Percentiles rank a stretch among this genome's conserved stretches.
Evolutionary conservation across 1,284 basidiomycete species (phyloP).

Genomic region (Marasmius tenuissimus): DNA sequence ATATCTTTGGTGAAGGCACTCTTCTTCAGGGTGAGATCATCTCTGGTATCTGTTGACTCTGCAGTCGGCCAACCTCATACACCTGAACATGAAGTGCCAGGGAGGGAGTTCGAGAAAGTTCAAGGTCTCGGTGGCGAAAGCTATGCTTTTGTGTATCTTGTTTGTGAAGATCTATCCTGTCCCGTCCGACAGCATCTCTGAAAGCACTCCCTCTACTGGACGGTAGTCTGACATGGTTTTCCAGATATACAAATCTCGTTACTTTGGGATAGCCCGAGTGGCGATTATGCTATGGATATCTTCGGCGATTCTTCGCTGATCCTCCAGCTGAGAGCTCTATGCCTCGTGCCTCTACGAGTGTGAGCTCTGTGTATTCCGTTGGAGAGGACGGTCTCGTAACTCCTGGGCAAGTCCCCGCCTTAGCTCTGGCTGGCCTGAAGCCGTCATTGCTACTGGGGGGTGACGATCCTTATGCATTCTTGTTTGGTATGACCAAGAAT

Average conservation of each 20-base stretch:
- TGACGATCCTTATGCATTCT: conserved; percentile 32
- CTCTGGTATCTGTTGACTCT: conserved; percentile 41
- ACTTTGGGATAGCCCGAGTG: conserved; percentile 61
- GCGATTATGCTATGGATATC: conserved; percentile 39
- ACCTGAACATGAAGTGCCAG: conserved; percentile 45
- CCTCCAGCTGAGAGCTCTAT: conserved; percentile 29
- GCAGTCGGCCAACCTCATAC: conserved; percentile 23
- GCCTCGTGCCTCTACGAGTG: conserved; percentile 58
- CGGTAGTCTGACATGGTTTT: conserved; percentile 40
- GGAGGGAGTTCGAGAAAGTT: conserved; percentile 79
- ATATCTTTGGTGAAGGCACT: conserved; percentile 67
- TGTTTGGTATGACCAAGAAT: conserved; percentile 23
- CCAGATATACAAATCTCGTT: conserved; percentile 70
- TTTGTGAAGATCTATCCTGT: conserved; percentile 78
- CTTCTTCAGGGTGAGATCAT: conserved; percentile 64
- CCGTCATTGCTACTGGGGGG: conserved; percentile 43
- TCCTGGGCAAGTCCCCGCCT: conserved; percentile 55
- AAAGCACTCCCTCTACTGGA: conserved; percentile 58
- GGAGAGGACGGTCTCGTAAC: conserved; percentile 65
- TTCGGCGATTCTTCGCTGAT: conserved; percentile 47
- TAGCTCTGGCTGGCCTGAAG: conserved; percentile 62
- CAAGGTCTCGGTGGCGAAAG: conserved; percentile 84
- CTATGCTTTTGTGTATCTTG: conserved; percentile 93
- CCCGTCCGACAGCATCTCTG: conserved; percentile 50
- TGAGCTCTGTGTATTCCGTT: conserved; percentile 59